Evolutionary conservation across 331 rosid species (phyloP).

Genomic region (Rhamnella rubrinervis): DNA sequence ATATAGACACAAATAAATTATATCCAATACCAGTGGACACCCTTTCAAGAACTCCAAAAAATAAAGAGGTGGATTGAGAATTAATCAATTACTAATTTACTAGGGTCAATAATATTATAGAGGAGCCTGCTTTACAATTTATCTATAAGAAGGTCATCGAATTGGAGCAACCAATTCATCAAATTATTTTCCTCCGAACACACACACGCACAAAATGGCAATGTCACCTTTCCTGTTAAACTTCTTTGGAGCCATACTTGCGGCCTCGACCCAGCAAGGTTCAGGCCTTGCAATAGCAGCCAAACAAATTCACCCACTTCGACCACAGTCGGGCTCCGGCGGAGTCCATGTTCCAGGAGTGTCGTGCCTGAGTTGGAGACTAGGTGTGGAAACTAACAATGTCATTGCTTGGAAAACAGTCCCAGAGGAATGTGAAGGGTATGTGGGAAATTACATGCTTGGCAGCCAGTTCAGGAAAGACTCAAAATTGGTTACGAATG

Average conservation of each 20-base stretch:
- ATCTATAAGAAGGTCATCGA: too few species aligned
- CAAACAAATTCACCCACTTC: constrained; percentile 37
- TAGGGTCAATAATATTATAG: too few species aligned
- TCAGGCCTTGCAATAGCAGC: constrained; percentile 5
- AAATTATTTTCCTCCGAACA: too few species aligned
- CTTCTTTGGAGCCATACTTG: constrained; percentile 15
- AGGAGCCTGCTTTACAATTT: too few species aligned
- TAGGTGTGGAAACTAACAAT: constrained; percentile 56
- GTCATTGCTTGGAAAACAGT: constrained; percentile 31
- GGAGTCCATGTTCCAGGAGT: constrained; percentile 10
- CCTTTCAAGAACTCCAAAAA: too few species aligned
- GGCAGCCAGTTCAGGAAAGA: constrained; percentile 46
- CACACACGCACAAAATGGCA: neutral
- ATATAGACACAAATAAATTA: too few species aligned
- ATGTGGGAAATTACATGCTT: constrained; percentile 41
- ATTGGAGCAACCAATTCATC: too few species aligned
- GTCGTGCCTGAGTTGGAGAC: constrained; percentile 55
- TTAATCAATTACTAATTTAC: too few species aligned
- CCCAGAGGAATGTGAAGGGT: constrained; percentile 38
- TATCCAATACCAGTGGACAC: too few species aligned
- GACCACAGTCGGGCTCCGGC: constrained; percentile 19
- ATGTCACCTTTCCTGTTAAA: neutral
- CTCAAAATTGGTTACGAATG: constrained; percentile 27
- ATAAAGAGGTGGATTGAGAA: too few species aligned
- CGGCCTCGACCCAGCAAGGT: constrained; percentile 23